phyloP scores from a whole-genome alignment of 2,329 filamentous ascomycete species.

The Neonectria magnoliae region DNA sequence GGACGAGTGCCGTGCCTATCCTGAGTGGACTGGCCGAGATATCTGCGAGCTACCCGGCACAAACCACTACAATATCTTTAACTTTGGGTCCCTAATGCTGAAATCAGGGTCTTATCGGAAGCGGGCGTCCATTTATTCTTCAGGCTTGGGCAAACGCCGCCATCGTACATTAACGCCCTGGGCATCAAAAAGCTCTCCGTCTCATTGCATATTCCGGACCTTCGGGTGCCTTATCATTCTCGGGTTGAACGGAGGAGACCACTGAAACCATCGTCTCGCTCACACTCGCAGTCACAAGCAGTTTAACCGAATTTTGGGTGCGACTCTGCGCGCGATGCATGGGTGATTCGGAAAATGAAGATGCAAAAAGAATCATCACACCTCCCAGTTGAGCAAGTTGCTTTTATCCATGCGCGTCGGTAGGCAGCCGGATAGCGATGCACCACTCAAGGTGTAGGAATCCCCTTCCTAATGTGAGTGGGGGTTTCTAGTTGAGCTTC shows the following conservation, averaged over 20 bases:
- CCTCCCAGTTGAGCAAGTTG: slow-evolving; percentile 9
- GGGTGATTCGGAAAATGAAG: slow-evolving; percentile 14
- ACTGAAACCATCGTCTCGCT: background rate
- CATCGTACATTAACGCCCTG: slow-evolving; percentile 30
- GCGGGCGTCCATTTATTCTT: slow-evolving; percentile 24
- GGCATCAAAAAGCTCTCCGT: slow-evolving; percentile 24
- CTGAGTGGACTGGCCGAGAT: slow-evolving; percentile 14
- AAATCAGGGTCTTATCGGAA: slow-evolving; percentile 34
- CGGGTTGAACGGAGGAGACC: background rate
- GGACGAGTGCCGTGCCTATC: background rate
- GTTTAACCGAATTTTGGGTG: background rate
- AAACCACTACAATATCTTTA: background rate
- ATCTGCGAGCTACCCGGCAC: slow-evolving; percentile 15
- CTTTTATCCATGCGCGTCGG: slow-evolving; percentile 26
- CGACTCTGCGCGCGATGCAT: slow-evolving; percentile 15
- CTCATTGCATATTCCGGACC: slow-evolving; percentile 14
- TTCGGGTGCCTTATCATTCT: slow-evolving; percentile 3
- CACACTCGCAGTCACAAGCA: slow-evolving; percentile 4
- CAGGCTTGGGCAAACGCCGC: slow-evolving; percentile 20
- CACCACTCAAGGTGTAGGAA: slow-evolving; percentile 30
- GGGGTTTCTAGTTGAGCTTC: slow-evolving; percentile 13
- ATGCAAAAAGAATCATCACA: slow-evolving; percentile 22
- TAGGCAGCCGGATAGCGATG: slow-evolving; percentile 21
- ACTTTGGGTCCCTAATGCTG: slow-evolving; percentile 6
- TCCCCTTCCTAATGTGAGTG: slow-evolving; percentile 25